These are phyloP conservation scores for Aspergillus caelatus DNA, from an alignment of 2,329 filamentous ascomycete species.

Conservation along the genomic window DNA sequence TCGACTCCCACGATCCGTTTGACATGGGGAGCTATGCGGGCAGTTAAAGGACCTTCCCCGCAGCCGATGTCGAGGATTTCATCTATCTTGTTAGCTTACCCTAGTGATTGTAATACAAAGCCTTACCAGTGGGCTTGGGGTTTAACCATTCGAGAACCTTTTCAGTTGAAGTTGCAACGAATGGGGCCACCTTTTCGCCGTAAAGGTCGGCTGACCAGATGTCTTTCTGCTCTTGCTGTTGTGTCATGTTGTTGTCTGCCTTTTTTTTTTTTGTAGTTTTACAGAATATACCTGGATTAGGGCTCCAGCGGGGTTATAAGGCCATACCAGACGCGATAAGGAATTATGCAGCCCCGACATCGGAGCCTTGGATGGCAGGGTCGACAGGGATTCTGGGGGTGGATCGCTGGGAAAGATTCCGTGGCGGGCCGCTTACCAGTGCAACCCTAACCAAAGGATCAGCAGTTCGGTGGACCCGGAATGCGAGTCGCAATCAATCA, in stretches of 20 bases:
- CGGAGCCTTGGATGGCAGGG: not conserved
- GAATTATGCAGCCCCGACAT: not conserved
- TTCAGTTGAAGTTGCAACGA: not conserved
- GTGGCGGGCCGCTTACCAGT: not conserved
- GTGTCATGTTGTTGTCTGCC: not conserved
- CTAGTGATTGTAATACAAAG: not conserved
- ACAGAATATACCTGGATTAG: not conserved
- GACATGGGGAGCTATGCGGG: slow-evolving; percentile 55
- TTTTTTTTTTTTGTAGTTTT: not conserved
- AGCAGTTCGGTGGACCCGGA: not conserved
- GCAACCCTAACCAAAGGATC: not conserved
- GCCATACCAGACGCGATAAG: not conserved
- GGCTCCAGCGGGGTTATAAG: not conserved
- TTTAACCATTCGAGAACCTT: slow-evolving; percentile 43
- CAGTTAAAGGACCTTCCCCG: slow-evolving; percentile 64
- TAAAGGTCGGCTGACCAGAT: not conserved
- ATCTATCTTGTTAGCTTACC: slow-evolving; percentile 39
- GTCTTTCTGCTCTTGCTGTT: not conserved
- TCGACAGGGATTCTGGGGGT: not conserved
- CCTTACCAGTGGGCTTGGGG: slow-evolving; percentile 50
- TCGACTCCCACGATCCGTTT: slow-evolving; percentile 61
- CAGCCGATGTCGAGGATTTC: slow-evolving; percentile 66
- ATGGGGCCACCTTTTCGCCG: not conserved
- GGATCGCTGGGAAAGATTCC: not conserved
- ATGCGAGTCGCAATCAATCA: not conserved